Percentiles rank a stretch among this genome's conserved stretches.
phyloP scores from a whole-genome alignment of 2,329 filamentous ascomycete species.

The Blastomyces gilchristii region DNA sequence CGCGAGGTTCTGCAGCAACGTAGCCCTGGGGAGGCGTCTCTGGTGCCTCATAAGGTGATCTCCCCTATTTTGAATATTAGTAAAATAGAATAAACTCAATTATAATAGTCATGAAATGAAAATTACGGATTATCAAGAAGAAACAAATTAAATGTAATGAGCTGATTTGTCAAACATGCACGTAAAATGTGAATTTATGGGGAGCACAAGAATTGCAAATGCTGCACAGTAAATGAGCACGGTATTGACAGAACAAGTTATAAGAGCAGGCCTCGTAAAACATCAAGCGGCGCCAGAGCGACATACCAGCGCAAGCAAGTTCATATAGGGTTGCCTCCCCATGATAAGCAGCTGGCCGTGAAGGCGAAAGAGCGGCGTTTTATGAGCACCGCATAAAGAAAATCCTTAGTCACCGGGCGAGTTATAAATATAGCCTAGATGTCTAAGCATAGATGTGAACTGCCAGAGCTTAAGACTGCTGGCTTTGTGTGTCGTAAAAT shows the following conservation, averaged over 20 bases:
- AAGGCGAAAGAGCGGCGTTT: not conserved
- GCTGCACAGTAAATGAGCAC: too few relatives aligned
- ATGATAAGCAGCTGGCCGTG: constrained; percentile 20
- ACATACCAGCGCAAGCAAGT: constrained; percentile 38
- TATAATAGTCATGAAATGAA: not conserved
- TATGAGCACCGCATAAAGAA: not conserved
- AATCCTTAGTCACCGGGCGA: not conserved
- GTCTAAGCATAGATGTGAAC: not conserved
- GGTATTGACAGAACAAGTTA: not conserved
- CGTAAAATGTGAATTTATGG: not conserved
- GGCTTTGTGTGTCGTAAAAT: not conserved
- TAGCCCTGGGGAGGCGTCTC: constrained; percentile 21
- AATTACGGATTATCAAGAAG: not conserved
- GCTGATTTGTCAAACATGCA: not conserved
- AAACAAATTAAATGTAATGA: not conserved
- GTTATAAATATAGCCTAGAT: not conserved
- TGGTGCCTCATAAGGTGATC: constrained; percentile 38
- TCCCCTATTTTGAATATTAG: constrained; percentile 27
- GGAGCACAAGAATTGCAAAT: not conserved
- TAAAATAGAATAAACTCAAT: not conserved
- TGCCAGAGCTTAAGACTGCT: not conserved
- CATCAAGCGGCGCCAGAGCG: not conserved
- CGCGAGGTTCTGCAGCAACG: constrained; percentile 17
- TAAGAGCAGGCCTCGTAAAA: not conserved
- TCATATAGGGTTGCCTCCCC: constrained; percentile 38